These are phyloP conservation scores for Aspergillus costaricaensis DNA, from an alignment of 2,329 filamentous ascomycete genomes.

Conservation along the genomic window DNA sequence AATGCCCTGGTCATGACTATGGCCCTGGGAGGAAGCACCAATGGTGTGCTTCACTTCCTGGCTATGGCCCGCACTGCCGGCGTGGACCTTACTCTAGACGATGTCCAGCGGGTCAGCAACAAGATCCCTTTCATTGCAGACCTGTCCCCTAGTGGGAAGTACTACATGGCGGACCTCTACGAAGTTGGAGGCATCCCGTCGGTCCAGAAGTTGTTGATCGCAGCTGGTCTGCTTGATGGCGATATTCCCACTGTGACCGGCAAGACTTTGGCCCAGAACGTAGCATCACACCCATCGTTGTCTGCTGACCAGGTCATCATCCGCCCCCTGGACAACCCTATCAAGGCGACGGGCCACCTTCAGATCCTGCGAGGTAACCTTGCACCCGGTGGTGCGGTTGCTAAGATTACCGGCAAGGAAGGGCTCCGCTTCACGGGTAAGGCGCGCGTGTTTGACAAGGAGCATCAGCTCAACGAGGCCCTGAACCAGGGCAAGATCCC, in stretches of 20 bases:
- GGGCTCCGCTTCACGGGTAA: slow-evolving; percentile 78
- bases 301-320: slow-evolving; percentile 82
- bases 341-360: slow-evolving; percentile 83
- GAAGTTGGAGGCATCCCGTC: slow-evolving; percentile 81
- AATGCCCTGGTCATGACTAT: slow-evolving; percentile 90
- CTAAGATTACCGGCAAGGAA: slow-evolving; percentile 96
- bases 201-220: slow-evolving; percentile 82
- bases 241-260: slow-evolving; percentile 79
- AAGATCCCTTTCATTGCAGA: slow-evolving; percentile 86
- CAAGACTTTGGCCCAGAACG: slow-evolving; percentile 79
- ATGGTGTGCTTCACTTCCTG: slow-evolving; percentile 83
- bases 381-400: slow-evolving; percentile 84
- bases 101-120: slow-evolving; percentile 77
- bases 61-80: slow-evolving; percentile 87
- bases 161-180: slow-evolving; percentile 87
- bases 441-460: slow-evolving; percentile 84
- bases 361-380: slow-evolving; percentile 87
- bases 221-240: slow-evolving; percentile 73
- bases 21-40: slow-evolving; percentile 87
- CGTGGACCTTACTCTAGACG: slow-evolving; percentile 74
- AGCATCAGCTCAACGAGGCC: slow-evolving; percentile 73
- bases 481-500: slow-evolving; percentile 71
- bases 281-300: slow-evolving; percentile 73
- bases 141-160: slow-evolving; percentile 78
- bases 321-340: slow-evolving; percentile 74